phyloP scores from a whole-genome alignment of 1,284 basidiomycete species.

The Inonotus hispidus region DNA sequence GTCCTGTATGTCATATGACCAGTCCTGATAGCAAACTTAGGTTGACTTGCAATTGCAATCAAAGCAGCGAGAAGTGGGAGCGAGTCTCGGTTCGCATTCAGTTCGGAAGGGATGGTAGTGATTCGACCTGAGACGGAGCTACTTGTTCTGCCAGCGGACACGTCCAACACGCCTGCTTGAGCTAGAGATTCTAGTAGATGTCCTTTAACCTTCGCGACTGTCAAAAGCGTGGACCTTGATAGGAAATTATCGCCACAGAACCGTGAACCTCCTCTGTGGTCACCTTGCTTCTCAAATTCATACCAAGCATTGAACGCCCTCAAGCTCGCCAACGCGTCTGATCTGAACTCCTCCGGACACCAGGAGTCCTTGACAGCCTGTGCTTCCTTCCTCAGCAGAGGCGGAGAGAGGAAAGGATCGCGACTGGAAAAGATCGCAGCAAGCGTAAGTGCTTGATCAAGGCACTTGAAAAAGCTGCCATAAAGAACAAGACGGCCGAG shows the following conservation, averaged over 20 bases:
- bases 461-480: slow-evolving; percentile 91
- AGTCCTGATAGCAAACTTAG: slow-evolving; percentile 90
- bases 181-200: slow-evolving; percentile 79
- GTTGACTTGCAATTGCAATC: slow-evolving; percentile 83
- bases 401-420: slow-evolving; percentile 86
- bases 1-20: slow-evolving; percentile 75
- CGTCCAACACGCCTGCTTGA: slow-evolving; percentile 75
- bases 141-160: slow-evolving; percentile 59
- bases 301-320: slow-evolving; percentile 84
- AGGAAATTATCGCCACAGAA: slow-evolving; percentile 90
- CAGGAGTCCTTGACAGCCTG: slow-evolving; percentile 75
- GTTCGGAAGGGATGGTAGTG: slow-evolving; percentile 51
- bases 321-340: slow-evolving; percentile 80
- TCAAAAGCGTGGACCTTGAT: slow-evolving; percentile 75
- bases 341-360: slow-evolving; percentile 76
- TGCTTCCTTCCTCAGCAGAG: slow-evolving; percentile 61
- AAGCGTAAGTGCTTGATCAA: slow-evolving; percentile 85
- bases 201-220: slow-evolving; percentile 81
- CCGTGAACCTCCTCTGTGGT: slow-evolving; percentile 60
- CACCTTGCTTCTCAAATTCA: slow-evolving; percentile 58
- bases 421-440: slow-evolving; percentile 88
- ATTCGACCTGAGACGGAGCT: slow-evolving; percentile 24
- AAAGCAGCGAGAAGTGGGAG: slow-evolving; percentile 81
- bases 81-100: slow-evolving; percentile 75
- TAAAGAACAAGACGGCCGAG: slow-evolving; percentile 88